Percentiles rank a stretch among this genome's conserved stretches.
Evolutionary conservation across 768 basidiomycete species (phyloP).

Genomic region (Dioszegia hungarica): DNA sequence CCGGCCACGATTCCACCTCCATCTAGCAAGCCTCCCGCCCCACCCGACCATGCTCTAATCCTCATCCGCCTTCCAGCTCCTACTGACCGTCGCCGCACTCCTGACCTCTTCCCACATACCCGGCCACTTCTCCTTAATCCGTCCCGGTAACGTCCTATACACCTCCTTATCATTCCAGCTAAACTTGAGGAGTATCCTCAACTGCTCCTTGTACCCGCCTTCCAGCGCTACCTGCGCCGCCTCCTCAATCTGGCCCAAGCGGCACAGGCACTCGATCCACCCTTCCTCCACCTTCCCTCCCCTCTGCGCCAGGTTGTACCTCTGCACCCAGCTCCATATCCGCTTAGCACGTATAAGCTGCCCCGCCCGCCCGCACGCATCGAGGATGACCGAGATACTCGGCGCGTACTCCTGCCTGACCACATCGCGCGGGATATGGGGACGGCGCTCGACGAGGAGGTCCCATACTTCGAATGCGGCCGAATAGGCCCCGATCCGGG

Average conservation of each 20-base stretch:
- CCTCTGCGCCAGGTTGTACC: slow-evolving; percentile 57
- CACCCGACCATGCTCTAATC: not conserved
- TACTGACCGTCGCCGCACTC: slow-evolving; percentile 1
- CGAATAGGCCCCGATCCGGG: slow-evolving; percentile 65
- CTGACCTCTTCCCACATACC: slow-evolving; percentile 30
- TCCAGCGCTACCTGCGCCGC: slow-evolving; percentile 58
- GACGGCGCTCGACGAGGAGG: slow-evolving; percentile 53
- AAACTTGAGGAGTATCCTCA: slow-evolving; percentile 27
- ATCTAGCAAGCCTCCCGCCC: too few relatives aligned
- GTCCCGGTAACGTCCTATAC: slow-evolving; percentile 5
- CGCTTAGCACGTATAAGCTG: slow-evolving; percentile 56
- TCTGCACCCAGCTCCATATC: slow-evolving; percentile 57
- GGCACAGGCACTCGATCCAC: slow-evolving; percentile 80
- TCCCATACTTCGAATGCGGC: slow-evolving; percentile 80
- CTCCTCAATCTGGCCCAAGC: slow-evolving; percentile 61
- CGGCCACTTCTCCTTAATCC: slow-evolving; percentile 19
- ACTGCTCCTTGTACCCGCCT: slow-evolving; percentile 4
- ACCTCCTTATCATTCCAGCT: slow-evolving; percentile 21
- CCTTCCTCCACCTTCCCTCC: slow-evolving; percentile 56
- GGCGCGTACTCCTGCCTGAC: slow-evolving; percentile 54
- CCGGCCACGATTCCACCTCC: too few relatives aligned
- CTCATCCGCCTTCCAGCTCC: not conserved
- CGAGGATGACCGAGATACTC: slow-evolving; percentile 76
- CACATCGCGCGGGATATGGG: slow-evolving; percentile 28
- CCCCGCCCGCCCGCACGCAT: slow-evolving; percentile 68